Conservation (phyloP, 2,329 filamentous ascomycete species). For the Cladosporium sp. region DNA sequence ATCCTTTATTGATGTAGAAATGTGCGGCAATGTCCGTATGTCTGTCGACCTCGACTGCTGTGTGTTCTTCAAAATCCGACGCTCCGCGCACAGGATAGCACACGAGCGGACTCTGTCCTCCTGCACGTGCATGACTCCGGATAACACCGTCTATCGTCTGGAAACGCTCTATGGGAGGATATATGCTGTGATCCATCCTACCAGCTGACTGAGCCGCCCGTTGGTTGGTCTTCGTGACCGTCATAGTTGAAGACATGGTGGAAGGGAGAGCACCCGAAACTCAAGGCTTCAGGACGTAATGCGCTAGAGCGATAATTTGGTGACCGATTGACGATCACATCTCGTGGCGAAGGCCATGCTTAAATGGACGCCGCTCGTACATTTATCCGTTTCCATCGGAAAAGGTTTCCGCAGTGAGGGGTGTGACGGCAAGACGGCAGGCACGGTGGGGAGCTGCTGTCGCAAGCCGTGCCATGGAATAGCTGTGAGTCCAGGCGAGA, state of each 20-base stretch:
- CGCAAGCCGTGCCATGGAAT: too few species aligned
- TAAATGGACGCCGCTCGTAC: too few species aligned
- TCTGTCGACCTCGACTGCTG: slow-evolving; percentile 22
- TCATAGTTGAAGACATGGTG: slow-evolving; percentile 8
- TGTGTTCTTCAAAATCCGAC: slow-evolving; percentile 27
- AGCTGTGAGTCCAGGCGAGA: too few species aligned
- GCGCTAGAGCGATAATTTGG: too few species aligned
- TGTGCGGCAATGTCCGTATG: slow-evolving; percentile 24
- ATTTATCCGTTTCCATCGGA: too few species aligned
- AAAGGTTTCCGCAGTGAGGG: too few species aligned
- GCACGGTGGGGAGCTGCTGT: too few species aligned
- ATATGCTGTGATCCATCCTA: slow-evolving; percentile 11
- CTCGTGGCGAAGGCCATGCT: too few species aligned
- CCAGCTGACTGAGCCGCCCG: neutral
- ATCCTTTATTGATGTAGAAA: slow-evolving; percentile 22
- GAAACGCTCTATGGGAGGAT: slow-evolving; percentile 23
- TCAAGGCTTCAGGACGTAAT: too few species aligned
- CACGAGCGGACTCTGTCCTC: slow-evolving; percentile 25
- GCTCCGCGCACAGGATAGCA: slow-evolving; percentile 25
- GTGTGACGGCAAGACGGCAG: too few species aligned
- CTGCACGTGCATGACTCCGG: slow-evolving; percentile 25
- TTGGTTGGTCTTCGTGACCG: slow-evolving; percentile 3
- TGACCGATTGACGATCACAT: too few species aligned
- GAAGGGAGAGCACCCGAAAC: neutral
- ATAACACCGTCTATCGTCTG: slow-evolving; percentile 30